Percentiles rank a stretch among this genome's conserved stretches.
Evolutionary conservation across 768 basidiomycete genomes (phyloP).

Genomic region (Tubosaeta sp.): DNA sequence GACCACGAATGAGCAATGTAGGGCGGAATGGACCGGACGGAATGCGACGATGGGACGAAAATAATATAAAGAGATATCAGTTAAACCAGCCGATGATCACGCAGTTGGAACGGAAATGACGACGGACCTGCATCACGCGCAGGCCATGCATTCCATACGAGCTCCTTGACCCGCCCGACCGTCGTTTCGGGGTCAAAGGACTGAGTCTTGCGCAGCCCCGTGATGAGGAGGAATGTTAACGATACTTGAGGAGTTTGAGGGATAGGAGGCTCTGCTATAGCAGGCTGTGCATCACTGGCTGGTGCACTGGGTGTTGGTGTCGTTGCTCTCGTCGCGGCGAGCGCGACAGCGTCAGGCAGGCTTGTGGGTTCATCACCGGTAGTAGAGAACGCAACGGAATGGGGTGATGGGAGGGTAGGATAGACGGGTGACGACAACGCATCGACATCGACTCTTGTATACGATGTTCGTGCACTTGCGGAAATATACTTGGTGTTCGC

Average conservation of each 20-base stretch:
- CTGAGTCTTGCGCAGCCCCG: slow-evolving; percentile 65
- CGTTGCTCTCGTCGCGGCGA: not conserved
- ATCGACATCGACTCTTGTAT: slow-evolving; percentile 46
- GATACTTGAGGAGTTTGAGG: slow-evolving; percentile 63
- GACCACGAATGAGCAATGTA: not conserved
- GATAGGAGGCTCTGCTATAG: slow-evolving; percentile 19
- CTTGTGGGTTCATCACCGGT: not conserved
- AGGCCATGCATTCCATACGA: slow-evolving; percentile 82
- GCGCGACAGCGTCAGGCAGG: not conserved
- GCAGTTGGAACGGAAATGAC: slow-evolving; percentile 8
- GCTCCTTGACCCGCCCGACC: slow-evolving; percentile 75
- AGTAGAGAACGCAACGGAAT: not conserved
- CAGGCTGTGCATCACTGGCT: slow-evolving; percentile 3
- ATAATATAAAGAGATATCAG: slow-evolving; percentile 1
- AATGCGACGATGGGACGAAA: not conserved
- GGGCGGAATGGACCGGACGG: not conserved
- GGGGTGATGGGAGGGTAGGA: slow-evolving; percentile 24
- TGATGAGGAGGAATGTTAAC: slow-evolving; percentile 69
- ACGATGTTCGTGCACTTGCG: slow-evolving; percentile 49
- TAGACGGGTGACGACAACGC: slow-evolving; percentile 17
- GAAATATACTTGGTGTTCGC: slow-evolving; percentile 24
- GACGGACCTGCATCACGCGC: slow-evolving; percentile 41
- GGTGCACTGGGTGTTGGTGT: slow-evolving; percentile 6
- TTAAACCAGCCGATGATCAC: slow-evolving; percentile 11
- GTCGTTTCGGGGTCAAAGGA: slow-evolving; percentile 72